Base-by-base conservation (phyloP, 352 stramenopile species). In the Bremia lactucae region DNA sequence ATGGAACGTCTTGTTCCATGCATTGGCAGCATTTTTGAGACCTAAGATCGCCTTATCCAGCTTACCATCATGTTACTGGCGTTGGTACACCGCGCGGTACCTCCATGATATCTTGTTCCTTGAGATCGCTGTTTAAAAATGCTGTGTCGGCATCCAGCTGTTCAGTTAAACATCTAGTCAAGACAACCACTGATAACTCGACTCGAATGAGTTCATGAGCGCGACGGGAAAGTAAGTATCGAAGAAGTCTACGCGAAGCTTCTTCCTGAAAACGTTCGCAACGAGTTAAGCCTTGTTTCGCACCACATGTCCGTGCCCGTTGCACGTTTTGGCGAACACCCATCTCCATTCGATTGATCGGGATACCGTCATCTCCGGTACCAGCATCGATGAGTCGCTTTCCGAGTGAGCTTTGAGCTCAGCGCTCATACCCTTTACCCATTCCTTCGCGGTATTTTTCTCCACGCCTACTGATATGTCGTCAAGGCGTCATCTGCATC, bases 1-100 rank as follows among this genome's bases (percentile, higher is more conserved):
- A n/a, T n/a, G n/a, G n/a, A n/a, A n/a, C n/a, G n/a, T n/a, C 25
- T 49, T 49, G 14, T 60, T 44, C 53, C 49, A 68, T 14, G 45
- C 54, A 4, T 16, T 51, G 10, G 49, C 49, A 0, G 42, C 52
- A 15, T 64, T 28, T 22, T 55, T 52, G 60, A 42, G n/a, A n/a
- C n/a, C n/a, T n/a, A n/a, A n/a, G n/a, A n/a, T n/a, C 0, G 52
- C 35, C 39, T 58, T 54, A 16, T 47, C 13, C 6, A 60, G 2
- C n/a, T n/a, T n/a, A n/a, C n/a, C n/a, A n/a, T n/a, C n/a, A 10
- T 10, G 1, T 39, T 29, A 7, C 31, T n/a, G n/a, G n/a, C n/a
- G n/a, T n/a, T n/a, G 24, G 24, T 28, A 28, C 34, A 6, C 22
- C n/a, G n/a, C n/a, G 18, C 13, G 16, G 34, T 2, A 49, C 18